Evolutionary conservation across 2,329 filamentous ascomycete species (phyloP).

Genomic region (Iodosphaeria phyllophila): DNA sequence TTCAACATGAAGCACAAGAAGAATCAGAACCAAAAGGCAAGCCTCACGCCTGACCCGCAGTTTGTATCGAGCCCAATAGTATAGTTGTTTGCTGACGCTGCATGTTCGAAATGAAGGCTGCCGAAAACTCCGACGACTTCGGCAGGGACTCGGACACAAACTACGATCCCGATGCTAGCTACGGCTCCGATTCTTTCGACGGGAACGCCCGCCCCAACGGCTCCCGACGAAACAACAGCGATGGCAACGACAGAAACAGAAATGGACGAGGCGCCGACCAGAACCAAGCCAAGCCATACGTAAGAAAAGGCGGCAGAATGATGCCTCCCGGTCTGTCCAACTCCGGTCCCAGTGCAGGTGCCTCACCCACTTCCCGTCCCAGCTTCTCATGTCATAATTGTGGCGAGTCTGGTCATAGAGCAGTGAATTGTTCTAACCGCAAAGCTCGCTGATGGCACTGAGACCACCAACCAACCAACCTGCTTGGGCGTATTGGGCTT

Average conservation of each 20-base stretch:
- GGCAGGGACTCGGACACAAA: constrained; percentile 14
- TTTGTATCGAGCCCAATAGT: constrained; percentile 33
- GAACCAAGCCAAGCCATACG: constrained; percentile 28
- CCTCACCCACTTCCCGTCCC: not conserved
- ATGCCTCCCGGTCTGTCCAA: too few species aligned
- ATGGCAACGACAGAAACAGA: constrained; percentile 21
- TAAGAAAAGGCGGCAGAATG: constrained; percentile 1
- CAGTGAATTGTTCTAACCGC: constrained; percentile 1
- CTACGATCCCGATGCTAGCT: constrained; percentile 15
- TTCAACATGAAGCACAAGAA: constrained; percentile 16
- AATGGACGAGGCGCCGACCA: constrained; percentile 27
- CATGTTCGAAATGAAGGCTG: too few species aligned
- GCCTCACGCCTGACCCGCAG: constrained; percentile 15
- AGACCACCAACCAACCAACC: not conserved
- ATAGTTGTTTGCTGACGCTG: too few species aligned
- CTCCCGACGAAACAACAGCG: constrained; percentile 4
- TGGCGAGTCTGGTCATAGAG: constrained; percentile 3
- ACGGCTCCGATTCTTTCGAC: constrained; percentile 9
- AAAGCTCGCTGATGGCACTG: constrained; percentile 1
- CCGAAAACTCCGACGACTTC: too few species aligned
- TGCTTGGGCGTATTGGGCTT: too few species aligned
- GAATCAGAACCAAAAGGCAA: too few species aligned
- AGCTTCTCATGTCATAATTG: constrained; percentile 3
- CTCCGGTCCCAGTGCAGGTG: too few species aligned
- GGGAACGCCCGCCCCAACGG: constrained; percentile 3